Conservation (phyloP, 192 early-diverging fungal species). For the Linnemannia elongata region DNA sequence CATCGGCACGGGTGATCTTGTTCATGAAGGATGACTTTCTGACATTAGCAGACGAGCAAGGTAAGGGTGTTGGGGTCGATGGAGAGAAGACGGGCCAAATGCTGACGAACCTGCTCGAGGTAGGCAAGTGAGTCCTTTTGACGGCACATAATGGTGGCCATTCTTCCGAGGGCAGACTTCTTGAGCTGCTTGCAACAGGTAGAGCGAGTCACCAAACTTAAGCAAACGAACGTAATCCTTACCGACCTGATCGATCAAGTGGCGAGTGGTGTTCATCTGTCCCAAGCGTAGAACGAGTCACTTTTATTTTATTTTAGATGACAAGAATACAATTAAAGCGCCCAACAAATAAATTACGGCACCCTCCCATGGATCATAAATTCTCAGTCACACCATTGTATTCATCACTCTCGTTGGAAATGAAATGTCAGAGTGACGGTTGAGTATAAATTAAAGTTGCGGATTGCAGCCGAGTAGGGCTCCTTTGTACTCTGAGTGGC, state of each 20-base stretch:
- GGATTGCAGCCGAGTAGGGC: not conserved
- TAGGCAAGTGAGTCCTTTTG: slow-evolving; percentile 97
- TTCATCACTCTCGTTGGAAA: not conserved
- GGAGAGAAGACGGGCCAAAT: slow-evolving; percentile 96
- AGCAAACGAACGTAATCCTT: slow-evolving; percentile 96
- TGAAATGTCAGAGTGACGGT: not conserved
- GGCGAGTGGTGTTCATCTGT: slow-evolving; percentile 96
- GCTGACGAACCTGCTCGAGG: slow-evolving; percentile 98
- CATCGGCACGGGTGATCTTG: slow-evolving; percentile 98
- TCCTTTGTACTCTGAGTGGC: slow-evolving; percentile 44
- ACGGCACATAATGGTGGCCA: slow-evolving; percentile 99
- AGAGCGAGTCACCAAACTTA: slow-evolving; percentile 99
- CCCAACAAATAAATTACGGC: not conserved
- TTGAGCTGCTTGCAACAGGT: slow-evolving; percentile 98
- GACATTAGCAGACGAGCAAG: slow-evolving; percentile 97
- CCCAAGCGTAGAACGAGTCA: slow-evolving; percentile 50
- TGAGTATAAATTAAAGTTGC: not conserved
- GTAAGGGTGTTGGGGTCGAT: slow-evolving; percentile 99
- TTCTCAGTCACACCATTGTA: too few relatives aligned
- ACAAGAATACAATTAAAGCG: not conserved
- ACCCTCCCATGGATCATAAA: not conserved
- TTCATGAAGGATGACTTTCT: slow-evolving; percentile 98
- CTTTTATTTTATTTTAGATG: not conserved
- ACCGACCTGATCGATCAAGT: slow-evolving; percentile 94
- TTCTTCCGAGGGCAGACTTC: slow-evolving; percentile 94